These are phyloP conservation scores for Oryza longistaminata DNA, from an alignment of 176 grass and related monocot species.

Conservation along the genomic window DNA sequence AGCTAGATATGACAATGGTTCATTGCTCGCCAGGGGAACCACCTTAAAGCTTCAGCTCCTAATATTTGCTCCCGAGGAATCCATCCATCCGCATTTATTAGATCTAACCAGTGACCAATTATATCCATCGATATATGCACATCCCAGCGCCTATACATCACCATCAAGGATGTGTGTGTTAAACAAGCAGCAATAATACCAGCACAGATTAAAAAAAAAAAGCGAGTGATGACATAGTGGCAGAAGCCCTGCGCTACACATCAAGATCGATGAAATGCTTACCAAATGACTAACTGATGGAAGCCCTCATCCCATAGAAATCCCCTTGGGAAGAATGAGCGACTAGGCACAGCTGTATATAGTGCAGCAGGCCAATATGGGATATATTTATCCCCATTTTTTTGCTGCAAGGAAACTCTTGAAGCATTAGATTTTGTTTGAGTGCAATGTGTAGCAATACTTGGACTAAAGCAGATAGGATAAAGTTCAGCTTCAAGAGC, in stretches of 20 bases:
- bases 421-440: slow-evolving; percentile 25
- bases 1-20: not conserved
- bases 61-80: slow-evolving; percentile 98
- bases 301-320: slow-evolving; percentile 99
- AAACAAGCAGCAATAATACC: slow-evolving; percentile 23
- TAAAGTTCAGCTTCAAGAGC: slow-evolving; percentile 7
- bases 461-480: slow-evolving; percentile 17
- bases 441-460: not conserved
- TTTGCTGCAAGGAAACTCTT: slow-evolving; percentile 68
- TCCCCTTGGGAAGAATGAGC: slow-evolving; percentile 94
- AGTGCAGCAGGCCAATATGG: slow-evolving; percentile 87
- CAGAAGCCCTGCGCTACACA: slow-evolving; percentile 14
- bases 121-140: slow-evolving; percentile 95
- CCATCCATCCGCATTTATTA: slow-evolving; percentile 96
- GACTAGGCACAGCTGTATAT: slow-evolving; percentile 94
- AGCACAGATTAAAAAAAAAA: slow-evolving; percentile 25
- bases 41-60: slow-evolving; percentile 98
- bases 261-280: slow-evolving; percentile 34
- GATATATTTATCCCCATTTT: slow-evolving; percentile 86
- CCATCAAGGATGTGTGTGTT: not conserved
- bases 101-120: slow-evolving; percentile 96
- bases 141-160: slow-evolving; percentile 80
- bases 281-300: slow-evolving; percentile 92
- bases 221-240: slow-evolving; percentile 17
- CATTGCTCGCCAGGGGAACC: not conserved